A percentile compares a stretch with the other conserved stretches of the same genome.
These are phyloP conservation scores for Fusarium solani-melongenae DNA, from an alignment of 2,329 filamentous ascomycete genomes.

Conservation along the genomic window DNA sequence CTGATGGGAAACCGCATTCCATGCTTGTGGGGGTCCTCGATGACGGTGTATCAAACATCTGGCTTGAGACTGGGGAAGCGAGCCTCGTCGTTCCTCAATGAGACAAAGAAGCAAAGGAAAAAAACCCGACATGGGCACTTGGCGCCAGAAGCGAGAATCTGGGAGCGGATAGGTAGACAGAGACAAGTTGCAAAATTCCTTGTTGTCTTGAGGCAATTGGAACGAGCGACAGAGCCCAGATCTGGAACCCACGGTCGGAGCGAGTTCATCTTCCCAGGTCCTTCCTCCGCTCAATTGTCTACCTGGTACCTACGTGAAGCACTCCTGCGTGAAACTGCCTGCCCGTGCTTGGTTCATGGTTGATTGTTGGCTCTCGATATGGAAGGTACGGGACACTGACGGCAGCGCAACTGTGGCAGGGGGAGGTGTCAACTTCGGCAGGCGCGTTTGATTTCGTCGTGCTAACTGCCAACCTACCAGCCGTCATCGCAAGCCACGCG, in stretches of 20 bases:
- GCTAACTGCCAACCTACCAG: conserved; percentile 1
- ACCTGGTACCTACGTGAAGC: background rate
- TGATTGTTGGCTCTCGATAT: background rate
- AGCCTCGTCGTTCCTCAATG: background rate
- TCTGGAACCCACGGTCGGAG: background rate
- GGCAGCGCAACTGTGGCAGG: background rate
- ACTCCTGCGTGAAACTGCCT: background rate
- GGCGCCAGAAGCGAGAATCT: background rate
- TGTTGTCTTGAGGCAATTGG: background rate
- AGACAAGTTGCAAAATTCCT: background rate
- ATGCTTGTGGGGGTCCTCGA: background rate
- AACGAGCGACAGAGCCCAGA: background rate
- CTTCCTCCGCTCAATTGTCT: background rate
- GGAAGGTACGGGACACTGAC: background rate
- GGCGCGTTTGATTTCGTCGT: conserved; percentile 32
- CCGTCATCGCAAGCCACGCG: conserved; percentile 8
- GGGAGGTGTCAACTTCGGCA: conserved; percentile 5
- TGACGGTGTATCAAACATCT: background rate
- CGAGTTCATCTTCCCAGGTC: background rate
- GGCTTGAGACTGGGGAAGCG: background rate
- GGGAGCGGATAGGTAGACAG: background rate
- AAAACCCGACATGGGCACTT: background rate
- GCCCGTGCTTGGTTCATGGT: background rate
- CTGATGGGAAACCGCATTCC: background rate
- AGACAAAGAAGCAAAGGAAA: background rate